Base-by-base conservation (phyloP, 2,329 filamentous ascomycete genomes). In the Emmonsia crescens region DNA sequence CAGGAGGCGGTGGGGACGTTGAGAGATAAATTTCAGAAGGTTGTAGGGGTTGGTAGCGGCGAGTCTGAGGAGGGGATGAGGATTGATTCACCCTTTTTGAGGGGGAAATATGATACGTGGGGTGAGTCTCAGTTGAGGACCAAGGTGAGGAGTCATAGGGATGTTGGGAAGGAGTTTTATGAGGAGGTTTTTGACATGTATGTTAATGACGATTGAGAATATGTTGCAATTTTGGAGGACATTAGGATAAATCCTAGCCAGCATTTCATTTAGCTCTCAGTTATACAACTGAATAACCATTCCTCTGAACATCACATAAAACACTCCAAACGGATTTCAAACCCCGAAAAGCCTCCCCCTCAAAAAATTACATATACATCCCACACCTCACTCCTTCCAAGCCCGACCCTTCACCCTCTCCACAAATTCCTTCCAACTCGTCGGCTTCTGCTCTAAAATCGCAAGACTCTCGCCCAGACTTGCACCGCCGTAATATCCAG, bases 61-160 rank as follows among this genome's bases (percentile, higher is more conserved):
- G 75, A 77, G 64, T 74, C 74, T 2, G 70, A 68, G 0, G 75
- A 77, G 60, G 77, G 69, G 0, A 65, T 64, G 5, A 66, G 65
- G 9, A 73, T 83, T 52, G 80, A 82, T 63, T 81, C 80, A 40
- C 72, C 79, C 0, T 83, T 83, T 61, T 65, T 82, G 42, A 73
- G 70, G 14, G 80, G 79, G 0, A 75, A 73, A 46, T 83, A 82
- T 62, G 76, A 82, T 59, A 83, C 80, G 0, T 82, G 81, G 80
- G 82, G 81, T 0, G 81, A 83, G 68, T 77, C 78, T 5, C 80
- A 83, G 69, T 67, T 83, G 48, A 72, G 81, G 61, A 83, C 80
- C 1, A 83, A 83, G 69, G 75, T 82, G 12, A 71, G 80, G 14
- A 82, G 80, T 61, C 80, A 83, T 68, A 71, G 76, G 2, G 75